phyloP scores from a whole-genome alignment of 2,329 filamentous ascomycete species.

The Colletotrichum cuscutae region DNA sequence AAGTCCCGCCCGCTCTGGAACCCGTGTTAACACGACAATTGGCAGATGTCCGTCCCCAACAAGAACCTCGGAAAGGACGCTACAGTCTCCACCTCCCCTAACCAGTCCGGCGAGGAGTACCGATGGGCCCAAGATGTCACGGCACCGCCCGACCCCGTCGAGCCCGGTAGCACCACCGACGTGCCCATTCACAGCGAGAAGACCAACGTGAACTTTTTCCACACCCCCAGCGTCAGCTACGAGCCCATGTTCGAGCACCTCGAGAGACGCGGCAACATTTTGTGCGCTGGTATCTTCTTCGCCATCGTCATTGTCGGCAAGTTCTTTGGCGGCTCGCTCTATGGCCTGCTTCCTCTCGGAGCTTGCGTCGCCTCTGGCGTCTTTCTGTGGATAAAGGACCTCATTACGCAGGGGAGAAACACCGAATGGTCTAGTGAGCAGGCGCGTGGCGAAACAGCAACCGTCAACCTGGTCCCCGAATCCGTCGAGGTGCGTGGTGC shows the following conservation, averaged over 20 bases:
- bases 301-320: slow-evolving; percentile 82
- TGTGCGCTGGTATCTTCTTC: slow-evolving; percentile 77
- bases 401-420: slow-evolving; percentile 83
- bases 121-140: slow-evolving; percentile 88
- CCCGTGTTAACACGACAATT: background rate
- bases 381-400: slow-evolving; percentile 89
- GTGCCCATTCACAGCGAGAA: slow-evolving; percentile 96
- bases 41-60: slow-evolving; percentile 84
- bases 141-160: slow-evolving; percentile 87
- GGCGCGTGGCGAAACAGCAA: slow-evolving; percentile 84
- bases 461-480: slow-evolving; percentile 89
- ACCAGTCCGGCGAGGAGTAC: slow-evolving; percentile 82
- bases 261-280: slow-evolving; percentile 77
- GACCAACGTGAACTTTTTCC: slow-evolving; percentile 96
- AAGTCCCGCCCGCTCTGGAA: too few relatives aligned
- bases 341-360: slow-evolving; percentile 80
- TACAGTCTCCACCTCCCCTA: slow-evolving; percentile 75
- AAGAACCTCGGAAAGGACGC: slow-evolving; percentile 84
- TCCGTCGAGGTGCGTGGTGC: slow-evolving; percentile 70
- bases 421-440: slow-evolving; percentile 91
- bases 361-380: slow-evolving; percentile 80
- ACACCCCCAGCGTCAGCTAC: slow-evolving; percentile 88
- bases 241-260: slow-evolving; percentile 85
- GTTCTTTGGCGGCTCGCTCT: slow-evolving; percentile 80
- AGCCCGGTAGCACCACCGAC: slow-evolving; percentile 85